These are phyloP conservation scores for Elsinoe fawcettii DNA, from an alignment of 2,329 filamentous ascomycete species.

Conservation along the genomic window DNA sequence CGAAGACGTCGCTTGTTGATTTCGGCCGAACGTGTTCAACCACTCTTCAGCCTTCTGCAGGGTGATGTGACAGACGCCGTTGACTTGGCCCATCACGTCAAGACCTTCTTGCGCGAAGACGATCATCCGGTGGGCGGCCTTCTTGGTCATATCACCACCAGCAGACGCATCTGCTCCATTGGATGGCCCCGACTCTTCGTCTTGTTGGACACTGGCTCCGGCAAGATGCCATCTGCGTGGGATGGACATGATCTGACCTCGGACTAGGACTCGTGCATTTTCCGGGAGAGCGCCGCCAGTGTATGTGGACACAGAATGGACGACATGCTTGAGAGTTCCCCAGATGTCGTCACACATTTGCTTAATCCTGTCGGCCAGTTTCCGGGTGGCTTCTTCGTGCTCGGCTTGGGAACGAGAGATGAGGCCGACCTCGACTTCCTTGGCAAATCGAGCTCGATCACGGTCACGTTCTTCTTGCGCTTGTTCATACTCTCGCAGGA, in stretches of 20 bases:
- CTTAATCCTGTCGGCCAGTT: constrained; percentile 69
- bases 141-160: constrained; percentile 38
- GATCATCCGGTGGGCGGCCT: constrained; percentile 65
- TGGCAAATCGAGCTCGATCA: constrained; percentile 17
- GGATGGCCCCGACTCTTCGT: constrained; percentile 21
- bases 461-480: constrained; percentile 19
- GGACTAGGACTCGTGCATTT: constrained; percentile 76
- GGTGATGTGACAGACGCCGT: constrained; percentile 77
- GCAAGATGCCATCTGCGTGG: constrained; percentile 75
- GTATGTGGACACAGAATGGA: constrained; percentile 79
- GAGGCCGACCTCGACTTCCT: constrained; percentile 22
- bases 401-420: constrained; percentile 21
- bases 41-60: constrained; percentile 85
- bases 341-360: constrained; percentile 47
- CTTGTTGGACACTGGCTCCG: constrained; percentile 23
- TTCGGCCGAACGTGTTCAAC: constrained; percentile 67
- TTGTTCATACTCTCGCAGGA: constrained; percentile 71
- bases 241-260: constrained; percentile 73
- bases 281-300: constrained; percentile 86
- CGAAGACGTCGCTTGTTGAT: constrained; percentile 20
- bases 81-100: constrained; percentile 91
- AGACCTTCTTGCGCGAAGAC: constrained; percentile 83
- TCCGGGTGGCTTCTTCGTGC: constrained; percentile 37
- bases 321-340: constrained; percentile 62
- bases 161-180: constrained; percentile 26